Conservation (phyloP, 2,329 filamentous ascomycete species). For the Diaporthe destruens region DNA sequence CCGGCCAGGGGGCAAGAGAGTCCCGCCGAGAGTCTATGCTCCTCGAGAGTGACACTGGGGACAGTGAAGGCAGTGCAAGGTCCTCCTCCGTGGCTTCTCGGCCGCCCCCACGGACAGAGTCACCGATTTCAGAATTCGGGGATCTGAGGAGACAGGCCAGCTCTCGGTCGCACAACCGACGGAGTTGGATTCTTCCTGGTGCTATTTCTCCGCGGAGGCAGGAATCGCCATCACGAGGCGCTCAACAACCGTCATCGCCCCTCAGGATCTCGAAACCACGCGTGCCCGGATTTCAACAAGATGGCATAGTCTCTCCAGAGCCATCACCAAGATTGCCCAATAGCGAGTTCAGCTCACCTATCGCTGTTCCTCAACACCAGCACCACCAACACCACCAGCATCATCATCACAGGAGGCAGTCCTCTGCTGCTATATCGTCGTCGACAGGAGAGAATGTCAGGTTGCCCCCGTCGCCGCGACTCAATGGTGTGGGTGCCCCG, state of each 20-base stretch:
- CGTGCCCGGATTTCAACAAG: constrained; percentile 67
- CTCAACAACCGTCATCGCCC: constrained; percentile 81
- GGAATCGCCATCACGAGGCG: constrained; percentile 84
- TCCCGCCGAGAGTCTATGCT: constrained; percentile 83
- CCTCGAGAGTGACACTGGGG: constrained; percentile 85
- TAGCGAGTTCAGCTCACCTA: constrained; percentile 84
- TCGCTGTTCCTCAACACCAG: constrained; percentile 70
- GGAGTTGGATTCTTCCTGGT: constrained; percentile 85
- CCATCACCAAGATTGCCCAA: constrained; percentile 88
- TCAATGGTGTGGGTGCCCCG: constrained; percentile 80
- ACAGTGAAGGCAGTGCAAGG: constrained; percentile 89
- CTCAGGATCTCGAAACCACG: constrained; percentile 88
- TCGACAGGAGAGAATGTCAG: constrained; percentile 64
- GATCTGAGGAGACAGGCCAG: constrained; percentile 81
- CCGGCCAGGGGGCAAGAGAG: constrained; percentile 68
- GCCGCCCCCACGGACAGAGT: constrained; percentile 80
- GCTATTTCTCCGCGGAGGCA: constrained; percentile 85
- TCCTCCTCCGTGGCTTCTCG: constrained; percentile 82
- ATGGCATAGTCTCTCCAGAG: constrained; percentile 84
- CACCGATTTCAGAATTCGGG: constrained; percentile 88
- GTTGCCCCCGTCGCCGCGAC: constrained; percentile 84
- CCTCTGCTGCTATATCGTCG: constrained; percentile 84
- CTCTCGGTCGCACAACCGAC: constrained; percentile 84
- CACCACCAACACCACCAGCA: constrained; percentile 68
- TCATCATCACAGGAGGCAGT: constrained; percentile 83